Evolutionary conservation across 495 filamentous ascomycete species (phyloP), one percentile per base, ranked within the genome.

Genomic region (Margaritispora aquatica): DNA sequence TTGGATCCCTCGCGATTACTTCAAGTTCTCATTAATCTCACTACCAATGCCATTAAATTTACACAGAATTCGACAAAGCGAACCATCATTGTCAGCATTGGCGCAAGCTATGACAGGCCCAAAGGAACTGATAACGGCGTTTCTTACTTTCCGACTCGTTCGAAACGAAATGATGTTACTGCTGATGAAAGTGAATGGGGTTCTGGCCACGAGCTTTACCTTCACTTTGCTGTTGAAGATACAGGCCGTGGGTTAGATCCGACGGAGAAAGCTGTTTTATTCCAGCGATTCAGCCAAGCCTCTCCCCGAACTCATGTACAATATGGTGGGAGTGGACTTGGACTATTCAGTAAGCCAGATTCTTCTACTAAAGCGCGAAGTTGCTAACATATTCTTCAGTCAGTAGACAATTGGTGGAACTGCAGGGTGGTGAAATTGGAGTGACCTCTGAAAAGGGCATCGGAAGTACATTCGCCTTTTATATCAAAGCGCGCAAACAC

Each of bases 381-480:
- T 34, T 52, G 24, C 50, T 52, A 29, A 52, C 88, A 83, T 29
- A 8, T 8, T 44, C 19, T 44, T 3, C 4, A 44, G 38, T 44
- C 38, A 44, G 38, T 17, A 76, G 87, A 26, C 83, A 86, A 55
- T 73, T 96, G 8, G 88, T 87, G 20, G 89, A 93, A 63, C 68
- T 94, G 13, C 89, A 94, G 65, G 89, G 89, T 21, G 90, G 90
- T 5, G 87, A 91, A 59, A 92, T 95, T 57, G 89, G 89, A 1
- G 88, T 94, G 1, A 77, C 81, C 19, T 89, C 88, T 2, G 77
- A 84, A 63, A 75, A 85, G 54, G 88, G 85, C 8, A 70, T 84
- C 41, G 90, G 90, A 19, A 90, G 87, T 67, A 92, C 88, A 0
- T 96, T 96, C 72, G 87, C 87, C 15, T 96, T 96, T 69, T 93